These are phyloP conservation scores for Clavaria fumosa DNA, from an alignment of 768 basidiomycete genomes.

Conservation along the genomic window DNA sequence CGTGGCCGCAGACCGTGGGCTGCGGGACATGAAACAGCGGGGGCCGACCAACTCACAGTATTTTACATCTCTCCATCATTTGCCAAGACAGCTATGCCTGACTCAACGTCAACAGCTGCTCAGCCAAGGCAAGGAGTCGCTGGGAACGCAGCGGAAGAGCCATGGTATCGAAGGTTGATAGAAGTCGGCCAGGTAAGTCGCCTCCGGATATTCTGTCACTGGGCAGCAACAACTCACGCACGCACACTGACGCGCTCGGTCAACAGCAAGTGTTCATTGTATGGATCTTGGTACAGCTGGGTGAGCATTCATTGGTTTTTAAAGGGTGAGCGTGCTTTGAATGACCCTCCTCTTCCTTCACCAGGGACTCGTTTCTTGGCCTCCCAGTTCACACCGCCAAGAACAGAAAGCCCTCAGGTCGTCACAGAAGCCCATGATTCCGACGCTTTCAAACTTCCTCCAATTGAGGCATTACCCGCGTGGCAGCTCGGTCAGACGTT, in stretches of 20 bases:
- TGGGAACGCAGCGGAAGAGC: neutral
- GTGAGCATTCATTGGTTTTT: too few species aligned
- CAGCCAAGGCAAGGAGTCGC: neutral
- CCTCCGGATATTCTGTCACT: neutral
- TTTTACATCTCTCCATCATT: too few species aligned
- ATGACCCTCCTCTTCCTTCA: slow-evolving; percentile 1
- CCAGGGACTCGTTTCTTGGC: slow-evolving; percentile 32
- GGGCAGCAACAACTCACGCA: neutral
- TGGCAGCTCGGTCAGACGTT: slow-evolving; percentile 49
- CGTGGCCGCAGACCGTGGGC: too few species aligned
- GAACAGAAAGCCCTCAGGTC: slow-evolving; percentile 13
- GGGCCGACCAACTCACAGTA: too few species aligned
- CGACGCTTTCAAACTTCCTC: slow-evolving; percentile 37
- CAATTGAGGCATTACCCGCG: slow-evolving; percentile 34
- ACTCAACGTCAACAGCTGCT: neutral
- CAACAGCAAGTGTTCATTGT: slow-evolving; percentile 52
- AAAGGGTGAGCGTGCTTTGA: slow-evolving; percentile 2
- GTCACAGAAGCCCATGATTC: slow-evolving; percentile 20
- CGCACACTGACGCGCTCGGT: too few species aligned
- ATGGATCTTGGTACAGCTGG: slow-evolving; percentile 32
- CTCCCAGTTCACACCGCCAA: slow-evolving; percentile 5
- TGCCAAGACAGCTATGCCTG: too few species aligned
- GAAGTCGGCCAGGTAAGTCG: slow-evolving; percentile 1
- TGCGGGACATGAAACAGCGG: too few species aligned
- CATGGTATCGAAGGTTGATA: neutral